Evolutionary conservation across 176 grass and related monocot genomes (phyloP).

Genomic region (Avena insularis): DNA sequence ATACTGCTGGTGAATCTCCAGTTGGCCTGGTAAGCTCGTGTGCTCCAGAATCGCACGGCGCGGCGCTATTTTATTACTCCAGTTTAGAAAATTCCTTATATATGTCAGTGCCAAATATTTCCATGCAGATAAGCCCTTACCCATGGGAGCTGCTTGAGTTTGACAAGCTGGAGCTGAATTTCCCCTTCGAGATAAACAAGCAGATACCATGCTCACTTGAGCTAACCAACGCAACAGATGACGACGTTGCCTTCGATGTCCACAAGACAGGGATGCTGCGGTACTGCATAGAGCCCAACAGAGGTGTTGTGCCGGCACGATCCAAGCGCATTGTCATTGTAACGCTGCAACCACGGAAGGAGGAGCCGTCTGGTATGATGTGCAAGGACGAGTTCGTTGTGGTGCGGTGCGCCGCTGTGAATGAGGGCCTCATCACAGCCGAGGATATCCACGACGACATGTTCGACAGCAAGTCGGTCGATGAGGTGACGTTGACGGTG

Average conservation of each 20-base stretch:
- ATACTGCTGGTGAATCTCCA: not conserved
- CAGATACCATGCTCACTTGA: not conserved
- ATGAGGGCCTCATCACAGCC: not conserved
- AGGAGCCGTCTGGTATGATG: not conserved
- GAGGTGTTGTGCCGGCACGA: not conserved
- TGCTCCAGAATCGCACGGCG: not conserved
- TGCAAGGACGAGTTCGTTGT: not conserved
- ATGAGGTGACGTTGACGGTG: too few species aligned
- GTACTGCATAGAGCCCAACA: not conserved
- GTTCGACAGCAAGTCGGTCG: too few species aligned
- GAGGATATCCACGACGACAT: too few species aligned
- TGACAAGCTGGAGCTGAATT: not conserved
- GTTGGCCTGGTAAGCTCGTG: not conserved
- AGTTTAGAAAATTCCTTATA: not conserved
- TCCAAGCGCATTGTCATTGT: not conserved
- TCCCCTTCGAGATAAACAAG: not conserved
- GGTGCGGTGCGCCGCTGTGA: not conserved
- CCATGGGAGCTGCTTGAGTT: not conserved
- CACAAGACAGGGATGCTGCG: too few species aligned
- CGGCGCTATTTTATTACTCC: not conserved
- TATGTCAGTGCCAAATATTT: not conserved
- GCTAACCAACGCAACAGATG: not conserved
- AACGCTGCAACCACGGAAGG: not conserved
- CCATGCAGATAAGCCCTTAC: not conserved
- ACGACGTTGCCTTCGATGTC: not conserved